Conservation (phyloP, 2,329 filamentous ascomycete species). For the Penicillium sp. region DNA sequence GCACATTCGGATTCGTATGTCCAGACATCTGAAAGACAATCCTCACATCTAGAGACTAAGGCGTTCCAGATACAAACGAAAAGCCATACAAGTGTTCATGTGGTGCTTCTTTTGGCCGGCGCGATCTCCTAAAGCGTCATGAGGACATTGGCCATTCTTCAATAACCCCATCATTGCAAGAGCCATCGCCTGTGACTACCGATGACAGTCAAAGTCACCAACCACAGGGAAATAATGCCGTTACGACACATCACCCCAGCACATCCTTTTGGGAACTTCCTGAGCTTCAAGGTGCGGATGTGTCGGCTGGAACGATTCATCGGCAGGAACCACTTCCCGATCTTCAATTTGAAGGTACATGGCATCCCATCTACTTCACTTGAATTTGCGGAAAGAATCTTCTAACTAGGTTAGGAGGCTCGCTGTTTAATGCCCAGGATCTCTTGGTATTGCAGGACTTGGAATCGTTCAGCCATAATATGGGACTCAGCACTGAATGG, state of each 20-base stretch:
- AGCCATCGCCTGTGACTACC: background rate
- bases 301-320: background rate
- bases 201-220: background rate
- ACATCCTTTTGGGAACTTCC: background rate
- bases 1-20: slow-evolving; percentile 12
- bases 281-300: background rate
- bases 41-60: background rate
- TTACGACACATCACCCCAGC: background rate
- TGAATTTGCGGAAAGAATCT: background rate
- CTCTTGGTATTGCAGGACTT: slow-evolving; percentile 8
- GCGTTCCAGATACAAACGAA: slow-evolving; percentile 11
- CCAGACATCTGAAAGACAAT: background rate
- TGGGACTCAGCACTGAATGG: slow-evolving; percentile 10
- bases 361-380: background rate
- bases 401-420: background rate
- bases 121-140: slow-evolving; percentile 13
- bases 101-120: slow-evolving; percentile 10
- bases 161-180: slow-evolving; percentile 3
- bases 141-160: slow-evolving; percentile 7
- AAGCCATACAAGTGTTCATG: slow-evolving; percentile 12
- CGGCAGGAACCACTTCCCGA: background rate
- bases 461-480: slow-evolving; percentile 8
- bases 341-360: background rate
- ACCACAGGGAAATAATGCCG: background rate
- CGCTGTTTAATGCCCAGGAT: slow-evolving; percentile 3